Evolutionary conservation across 768 basidiomycete genomes (phyloP), one percentile per base, ranked within the genome.

Genomic region (Strobilomyces dryophilus): DNA sequence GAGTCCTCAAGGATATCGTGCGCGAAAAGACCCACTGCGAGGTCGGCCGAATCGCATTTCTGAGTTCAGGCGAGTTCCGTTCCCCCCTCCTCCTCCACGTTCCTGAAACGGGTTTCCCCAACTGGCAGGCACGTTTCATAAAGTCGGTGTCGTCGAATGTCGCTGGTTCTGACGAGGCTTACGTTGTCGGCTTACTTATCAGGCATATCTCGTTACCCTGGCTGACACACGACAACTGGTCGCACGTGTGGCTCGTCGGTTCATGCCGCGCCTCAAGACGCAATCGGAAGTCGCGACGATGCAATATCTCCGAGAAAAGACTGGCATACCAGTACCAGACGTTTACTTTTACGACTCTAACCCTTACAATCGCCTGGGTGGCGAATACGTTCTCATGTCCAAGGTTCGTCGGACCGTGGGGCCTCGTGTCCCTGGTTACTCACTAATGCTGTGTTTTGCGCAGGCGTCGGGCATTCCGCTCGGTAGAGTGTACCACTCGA

Each of bases 221-320:
- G 74, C 70, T 18, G 80, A 86, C 61, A 71, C 77, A 15, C 72
- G 78, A 47, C 77, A 87, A 53, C 66, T 92, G 40, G 83, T 93
- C 8, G 88, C 87, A 7, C 81, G 89, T 36, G 87, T 92, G 21
- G 90, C 90, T 4, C 84, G 89, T 47, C 81, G 87, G 10, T 92
- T 87, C 68, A 90, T 92, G 88, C 86, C 89, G 1, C 79, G 86
- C 32, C 78, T 91, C 58, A 93, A 93, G 73, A 91, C 87, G 4
- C 85, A 89, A 66, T 92, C 90, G 0, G 91, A 93, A 64, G 86
- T 91, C 8, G 89, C 90, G 4, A 93, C 90, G 0, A 84, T 92
- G 73, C 77, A 79, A n/a, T 92, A 85, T 65, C 76, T 93, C 26
- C 83, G 87, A 46, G 75, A 84, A 59, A 76, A 81, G 58, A 88